Percentiles rank a stretch among this genome's conserved stretches.
These are phyloP conservation scores for Chlorella sorokiniana DNA, from an alignment of 139 green algal genomes.

Conservation along the genomic window DNA sequence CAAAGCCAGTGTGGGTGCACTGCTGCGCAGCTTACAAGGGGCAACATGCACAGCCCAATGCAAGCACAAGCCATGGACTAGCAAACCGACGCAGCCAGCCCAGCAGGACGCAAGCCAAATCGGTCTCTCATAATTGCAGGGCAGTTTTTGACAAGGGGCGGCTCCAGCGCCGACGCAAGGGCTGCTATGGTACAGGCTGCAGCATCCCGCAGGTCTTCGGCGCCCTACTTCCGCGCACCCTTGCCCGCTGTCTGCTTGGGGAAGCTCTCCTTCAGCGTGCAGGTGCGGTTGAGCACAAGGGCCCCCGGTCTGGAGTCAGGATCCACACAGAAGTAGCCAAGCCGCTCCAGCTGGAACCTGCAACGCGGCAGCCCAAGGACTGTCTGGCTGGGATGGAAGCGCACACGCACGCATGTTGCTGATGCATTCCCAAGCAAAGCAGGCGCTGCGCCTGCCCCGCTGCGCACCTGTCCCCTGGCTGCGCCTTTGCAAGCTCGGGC, in stretches of 20 bases:
- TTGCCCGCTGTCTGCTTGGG: constrained; percentile 37
- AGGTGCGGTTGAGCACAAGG: constrained; percentile 93
- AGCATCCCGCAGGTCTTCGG: neutral
- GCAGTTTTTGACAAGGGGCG: too few relatives aligned
- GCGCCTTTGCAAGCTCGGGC: constrained; percentile 38
- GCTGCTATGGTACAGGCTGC: neutral
- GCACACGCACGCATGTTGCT: too few relatives aligned
- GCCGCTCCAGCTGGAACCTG: constrained; percentile 95
- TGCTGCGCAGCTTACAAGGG: too few relatives aligned
- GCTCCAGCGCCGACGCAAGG: neutral
- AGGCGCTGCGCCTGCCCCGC: too few relatives aligned
- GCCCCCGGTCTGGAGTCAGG: constrained; percentile 55
- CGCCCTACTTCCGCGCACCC: neutral
- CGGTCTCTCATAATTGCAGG: too few relatives aligned
- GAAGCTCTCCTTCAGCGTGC: constrained; percentile 82
- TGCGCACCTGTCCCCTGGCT: constrained; percentile 46
- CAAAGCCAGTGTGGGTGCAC: too few relatives aligned
- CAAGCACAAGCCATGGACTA: too few relatives aligned
- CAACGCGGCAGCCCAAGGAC: neutral
- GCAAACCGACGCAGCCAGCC: too few relatives aligned
- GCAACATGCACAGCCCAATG: too few relatives aligned
- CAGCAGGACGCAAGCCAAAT: too few relatives aligned
- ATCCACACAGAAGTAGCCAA: constrained; percentile 94
- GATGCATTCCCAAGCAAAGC: too few relatives aligned
- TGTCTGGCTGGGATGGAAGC: neutral